Base-by-base conservation (phyloP, 2,329 filamentous ascomycete genomes). In the Immersiporthe knoxdaviesiana region DNA sequence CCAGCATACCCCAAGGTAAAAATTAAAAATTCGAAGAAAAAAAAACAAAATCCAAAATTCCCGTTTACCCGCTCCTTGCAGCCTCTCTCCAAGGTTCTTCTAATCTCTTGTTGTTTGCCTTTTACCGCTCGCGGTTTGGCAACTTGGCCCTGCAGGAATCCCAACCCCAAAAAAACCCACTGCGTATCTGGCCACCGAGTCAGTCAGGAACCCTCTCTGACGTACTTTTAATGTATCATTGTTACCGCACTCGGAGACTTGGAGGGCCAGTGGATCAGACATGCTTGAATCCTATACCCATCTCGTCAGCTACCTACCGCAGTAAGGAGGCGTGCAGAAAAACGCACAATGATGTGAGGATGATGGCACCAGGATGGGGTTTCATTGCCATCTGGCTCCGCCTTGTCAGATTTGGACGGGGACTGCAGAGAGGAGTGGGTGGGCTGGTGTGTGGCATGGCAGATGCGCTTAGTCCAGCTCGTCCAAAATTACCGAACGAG, bases 291-390 rank as follows among this genome's bases (percentile, higher is more conserved):
- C 59, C 59, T 62, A 41, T 37, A 62, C 59, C 59, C 44, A 62
- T 24, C 35, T 62, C 59, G 59, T 37, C 35, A 62, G 59, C 59
- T 41, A 27, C 59, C 59, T 44, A 12, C 59, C 37, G n/a, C 37
- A 62, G 35, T 44, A 44, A 27, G 59, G 59, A 62, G 59, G 59
- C 59, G n/a, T 12, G 39, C 59, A 27, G 44, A 37, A 62, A 62
- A 37, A 62, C 59, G 59, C 59, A 62, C 59, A 44, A 62, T 62
- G 59, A 62, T 62, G 59, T 62, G 44, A 62, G 59, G 59, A 27
- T 41, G 59, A 41, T 44, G 59, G 52, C 24, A 56, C 52, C 24
- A 56, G 24, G 5, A 56, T 56, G 52, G 52, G 52, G 52, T 56
- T 56, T 61, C 59, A 30, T 62, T 44, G 59, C 59, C 35, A 62